Base-by-base conservation (phyloP, 352 stramenopile species). In the Pythium guiyangense region DNA sequence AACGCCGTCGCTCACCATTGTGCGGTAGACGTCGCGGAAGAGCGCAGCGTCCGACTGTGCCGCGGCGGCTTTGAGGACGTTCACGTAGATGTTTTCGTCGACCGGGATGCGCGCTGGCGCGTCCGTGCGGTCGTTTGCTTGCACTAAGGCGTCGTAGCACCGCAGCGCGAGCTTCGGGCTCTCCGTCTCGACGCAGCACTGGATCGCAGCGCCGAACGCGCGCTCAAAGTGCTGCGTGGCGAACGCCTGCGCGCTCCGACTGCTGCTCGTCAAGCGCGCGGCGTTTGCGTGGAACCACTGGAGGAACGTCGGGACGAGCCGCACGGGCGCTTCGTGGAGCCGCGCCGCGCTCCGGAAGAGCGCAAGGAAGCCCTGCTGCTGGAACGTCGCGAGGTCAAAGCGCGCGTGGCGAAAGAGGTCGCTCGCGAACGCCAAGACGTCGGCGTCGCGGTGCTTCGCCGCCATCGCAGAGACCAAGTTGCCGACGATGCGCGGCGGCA, bases 61-160 rank as follows among this genome's bases (percentile, higher is more conserved):
- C 14, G 60, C 59, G 34, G 70, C 77, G 15, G 79, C 74, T 58
- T 86, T 87, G 57, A 92, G 68, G 18, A 85, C 64, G 57, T 90
- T 92, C 27, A 92, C 78, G 60, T 80, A 86, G 15, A 92, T 84
- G 52, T 90, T 92, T 57, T 92, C 83, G 59, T 92, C 83, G n/a
- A 57, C 64, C 9, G 49, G 66, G 10, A 55, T 52, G 20, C 6
- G 6, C 31, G 31, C 31, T 14, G 31, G 31, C 31, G 60, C 31
- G 18, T 20, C 62, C 15, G 51, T 31, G 18, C 18, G 27, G 25
- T 49, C 34, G 29, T 42, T 31, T 1, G 18, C 17, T 15, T 59
- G 49, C n/a, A 43, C 39, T 58, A 80, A 51, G 17, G 56, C 69
- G 48, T 80, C 56, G 52, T 66, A 84, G 56, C 77, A 85, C 17